Base-by-base conservation (phyloP, 306 rosid species). In the Begonia fuchsioides region DNA sequence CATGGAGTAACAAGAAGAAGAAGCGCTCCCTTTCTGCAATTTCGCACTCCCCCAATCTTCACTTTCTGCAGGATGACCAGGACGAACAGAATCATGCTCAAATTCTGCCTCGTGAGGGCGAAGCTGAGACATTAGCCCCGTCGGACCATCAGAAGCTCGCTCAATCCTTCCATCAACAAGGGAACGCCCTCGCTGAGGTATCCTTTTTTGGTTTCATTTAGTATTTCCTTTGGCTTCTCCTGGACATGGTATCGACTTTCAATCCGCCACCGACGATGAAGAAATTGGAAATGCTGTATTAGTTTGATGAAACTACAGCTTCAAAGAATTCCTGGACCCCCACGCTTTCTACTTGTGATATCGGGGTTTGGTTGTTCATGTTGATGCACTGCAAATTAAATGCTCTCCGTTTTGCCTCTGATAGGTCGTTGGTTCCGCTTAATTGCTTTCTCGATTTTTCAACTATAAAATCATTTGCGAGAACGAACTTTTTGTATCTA, bases 181-280 rank as follows among this genome's bases (percentile, higher is more conserved):
- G 78, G 20, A 58, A 63, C 44, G 63, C 57, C 64, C 74, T 72
- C 11, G 78, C 74, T 19, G 74, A 72, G 74, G 78, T 72, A 59
- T 5, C 11, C 41, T 16, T 3, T 5, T 20, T 15, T 38, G 53
- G 49, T 50, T 44, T 14, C 3, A 46, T 2, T 46, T 46, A 2
- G 12, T 32, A 12, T 57, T 16, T 18, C 49, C 43, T 13, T 12
- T 38, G 20, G 9, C 16, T 13, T 32, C 38, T 6, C n/a, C 38
- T 5, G 26, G n/a, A 32, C 10, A 35, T 39, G 13, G 9, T 41
- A 6, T 55, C 13, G 10, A 12, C 16, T 54, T 18, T 41, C 19
- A 9, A 15, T 16, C 16, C 15, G 14, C 17, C 16, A 26, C 8
- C 7, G 8, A 2, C 35, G 3, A 26, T 26, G 3, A 26, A 26